Evolutionary conservation across 495 filamentous ascomycete species (phyloP), one percentile per base, ranked within the genome.

Genomic region (Ascobolus immersus): DNA sequence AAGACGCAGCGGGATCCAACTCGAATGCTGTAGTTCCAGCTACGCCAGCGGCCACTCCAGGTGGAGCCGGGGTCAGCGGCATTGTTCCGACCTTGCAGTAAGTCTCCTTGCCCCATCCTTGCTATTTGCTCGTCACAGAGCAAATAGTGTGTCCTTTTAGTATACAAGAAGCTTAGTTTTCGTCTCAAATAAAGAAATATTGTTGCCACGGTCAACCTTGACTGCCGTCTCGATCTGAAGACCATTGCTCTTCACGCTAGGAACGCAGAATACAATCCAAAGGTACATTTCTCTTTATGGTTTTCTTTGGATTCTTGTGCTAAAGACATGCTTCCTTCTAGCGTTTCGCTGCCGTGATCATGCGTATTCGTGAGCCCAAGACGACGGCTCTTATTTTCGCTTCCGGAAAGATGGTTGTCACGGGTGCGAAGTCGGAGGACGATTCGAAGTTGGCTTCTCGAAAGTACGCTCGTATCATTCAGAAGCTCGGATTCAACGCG

Each of bases 331-430:
- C 39, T 45, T 49, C 48, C 56, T 62, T 52, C 21, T 69, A 94
- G 86, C 86, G 86, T 77, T 96, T 96, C 52, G 86, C 86, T 35
- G 86, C 86, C 52, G 86, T 96, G 37, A 94, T 96, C 60, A 96
- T 96, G 89, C 79, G 86, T 58, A 96, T 96, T 49, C 89, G 86
- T 46, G 86, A 96, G 44, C 86, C 86, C 17, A 96, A 96, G 64
- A 96, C 86, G 2, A 96, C 86, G 7, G 86, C 86, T 1, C 59
- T 96, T 25, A 93, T 96, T 64, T 96, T 96, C 51, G 86, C 86
- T 12, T 84, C 76, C 0, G 86, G 86, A 58, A 96, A 96, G 71
- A 96, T 96, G 86, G 86, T 96, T 27, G 86, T 96, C 21, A 96
- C 86, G 21, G 86, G 86, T 57, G 86, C 89, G 35, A 96, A 96